A percentile compares a stretch with the other conserved stretches of the same genome.
Evolutionary conservation across 768 basidiomycete species (phyloP).

Genomic region (Termitomyces sp.): DNA sequence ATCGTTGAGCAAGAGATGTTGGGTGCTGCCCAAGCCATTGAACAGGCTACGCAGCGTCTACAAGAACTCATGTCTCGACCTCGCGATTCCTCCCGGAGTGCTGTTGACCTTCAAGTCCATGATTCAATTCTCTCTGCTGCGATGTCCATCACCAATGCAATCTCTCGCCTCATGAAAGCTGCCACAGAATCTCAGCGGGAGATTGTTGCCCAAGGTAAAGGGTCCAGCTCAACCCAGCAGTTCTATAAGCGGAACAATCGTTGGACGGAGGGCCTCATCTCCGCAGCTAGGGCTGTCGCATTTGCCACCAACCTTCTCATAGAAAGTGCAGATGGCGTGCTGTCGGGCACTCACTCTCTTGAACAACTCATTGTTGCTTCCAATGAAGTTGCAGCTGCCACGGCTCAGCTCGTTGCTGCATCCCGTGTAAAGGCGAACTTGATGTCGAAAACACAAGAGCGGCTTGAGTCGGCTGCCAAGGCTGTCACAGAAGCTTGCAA

Average conservation of each 20-base stretch:
- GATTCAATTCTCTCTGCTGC: conserved; percentile 94
- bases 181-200: conserved; percentile 98
- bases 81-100: conserved; percentile 80
- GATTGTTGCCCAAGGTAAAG: conserved; percentile 94
- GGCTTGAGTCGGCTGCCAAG: conserved; percentile 93
- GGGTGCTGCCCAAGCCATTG: conserved; percentile 90
- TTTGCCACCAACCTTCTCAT: conserved; percentile 95
- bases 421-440: conserved; percentile 97
- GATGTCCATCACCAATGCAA: conserved; percentile 93
- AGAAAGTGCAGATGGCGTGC: conserved; percentile 95
- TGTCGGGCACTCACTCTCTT: conserved; percentile 93
- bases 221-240: conserved; percentile 88
- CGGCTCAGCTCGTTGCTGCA: conserved; percentile 97
- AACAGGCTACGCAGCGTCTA: conserved; percentile 84
- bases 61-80: conserved; percentile 92
- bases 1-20: conserved; percentile 97
- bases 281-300: conserved; percentile 96
- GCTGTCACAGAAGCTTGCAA: conserved; percentile 98
- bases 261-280: conserved; percentile 99
- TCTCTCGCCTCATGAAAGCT: conserved; percentile 90
- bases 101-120: conserved; percentile 94
- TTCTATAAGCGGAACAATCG: conserved; percentile 99
- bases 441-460: conserved; percentile 98
- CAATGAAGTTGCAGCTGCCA: conserved; percentile 95
- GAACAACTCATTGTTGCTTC: conserved; percentile 99